Evolutionary conservation across 192 early-diverging fungal species (phyloP).

Genomic region (Coemansia brasiliensis): DNA sequence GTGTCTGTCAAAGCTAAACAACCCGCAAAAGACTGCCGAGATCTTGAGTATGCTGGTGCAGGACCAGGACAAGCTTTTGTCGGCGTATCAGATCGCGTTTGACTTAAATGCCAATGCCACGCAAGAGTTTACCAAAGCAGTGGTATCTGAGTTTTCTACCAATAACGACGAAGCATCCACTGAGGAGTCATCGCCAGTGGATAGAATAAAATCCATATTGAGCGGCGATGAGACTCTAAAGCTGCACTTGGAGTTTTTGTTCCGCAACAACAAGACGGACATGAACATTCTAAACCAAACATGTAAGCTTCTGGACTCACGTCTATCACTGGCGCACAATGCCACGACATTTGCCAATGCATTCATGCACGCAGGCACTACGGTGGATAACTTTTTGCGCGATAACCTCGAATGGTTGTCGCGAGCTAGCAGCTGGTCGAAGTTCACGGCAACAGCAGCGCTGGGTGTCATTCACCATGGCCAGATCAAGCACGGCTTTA

Average conservation of each 20-base stretch:
- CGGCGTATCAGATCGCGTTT: conserved; percentile 97
- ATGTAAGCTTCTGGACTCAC: conserved; percentile 83
- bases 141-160: conserved; percentile 58
- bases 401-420: conserved; percentile 97
- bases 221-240: conserved; percentile 88
- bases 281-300: conserved; percentile 93
- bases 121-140: conserved; percentile 91
- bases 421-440: conserved; percentile 97
- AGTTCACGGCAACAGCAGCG: conserved; percentile 97
- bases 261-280: conserved; percentile 95
- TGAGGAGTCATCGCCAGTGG: conserved; percentile 33
- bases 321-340: conserved; percentile 90
- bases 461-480: conserved; percentile 98
- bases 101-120: conserved; percentile 96
- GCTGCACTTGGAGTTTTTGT: conserved; percentile 93
- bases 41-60: conserved; percentile 69
- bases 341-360: conserved; percentile 97
- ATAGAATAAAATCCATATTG: conserved; percentile 77
- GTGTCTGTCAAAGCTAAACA: conserved; percentile 90
- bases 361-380: conserved; percentile 98
- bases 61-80: conserved; percentile 70
- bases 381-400: conserved; percentile 95
- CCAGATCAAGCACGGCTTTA: conserved; percentile 83
- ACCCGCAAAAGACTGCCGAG: conserved; percentile 69
- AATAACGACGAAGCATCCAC: conserved; percentile 8